phyloP scores from a whole-genome alignment of 1,284 basidiomycete genomes.

The Apiotrichum veenhuisii region DNA sequence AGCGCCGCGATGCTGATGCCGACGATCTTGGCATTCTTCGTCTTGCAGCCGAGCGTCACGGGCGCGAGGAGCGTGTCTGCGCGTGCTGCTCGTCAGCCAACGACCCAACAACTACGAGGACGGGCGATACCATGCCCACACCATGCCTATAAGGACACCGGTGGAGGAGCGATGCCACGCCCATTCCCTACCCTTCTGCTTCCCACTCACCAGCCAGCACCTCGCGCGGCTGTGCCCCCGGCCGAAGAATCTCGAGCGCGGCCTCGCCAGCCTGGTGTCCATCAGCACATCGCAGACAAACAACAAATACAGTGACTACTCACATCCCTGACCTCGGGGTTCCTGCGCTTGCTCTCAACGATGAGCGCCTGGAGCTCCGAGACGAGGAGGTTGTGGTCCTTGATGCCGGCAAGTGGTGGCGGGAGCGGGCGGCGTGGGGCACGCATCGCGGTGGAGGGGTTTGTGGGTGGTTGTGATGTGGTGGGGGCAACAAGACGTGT shows the following conservation, averaged over 20 bases:
- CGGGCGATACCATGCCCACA: too few species aligned
- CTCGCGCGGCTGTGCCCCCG: slow-evolving; percentile 58
- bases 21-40: slow-evolving; percentile 89
- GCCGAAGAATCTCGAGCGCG: slow-evolving; percentile 70
- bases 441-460: not conserved
- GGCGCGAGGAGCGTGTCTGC: slow-evolving; percentile 78
- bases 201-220: slow-evolving; percentile 21
- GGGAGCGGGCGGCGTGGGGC: not conserved
- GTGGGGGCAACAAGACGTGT: not conserved
- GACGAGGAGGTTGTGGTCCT: slow-evolving; percentile 49
- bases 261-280: slow-evolving; percentile 67
- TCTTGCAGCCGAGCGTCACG: slow-evolving; percentile 89
- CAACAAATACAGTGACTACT: slow-evolving; percentile 13
- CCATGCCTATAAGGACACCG: too few species aligned
- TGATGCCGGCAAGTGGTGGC: not conserved
- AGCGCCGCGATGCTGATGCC: slow-evolving; percentile 86
- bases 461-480: not conserved
- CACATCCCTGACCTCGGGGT: slow-evolving; percentile 79
- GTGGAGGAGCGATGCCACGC: slow-evolving; percentile 41
- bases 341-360: slow-evolving; percentile 72
- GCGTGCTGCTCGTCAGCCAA: slow-evolving; percentile 58
- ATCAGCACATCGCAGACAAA: not conserved
- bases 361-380: slow-evolving; percentile 62
- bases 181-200: not conserved
- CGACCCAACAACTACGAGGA: too few species aligned